Evolutionary conservation across 352 stramenopile genomes (phyloP), one percentile per base, ranked within the genome.

Genomic region (Globisporangium barbulae): DNA sequence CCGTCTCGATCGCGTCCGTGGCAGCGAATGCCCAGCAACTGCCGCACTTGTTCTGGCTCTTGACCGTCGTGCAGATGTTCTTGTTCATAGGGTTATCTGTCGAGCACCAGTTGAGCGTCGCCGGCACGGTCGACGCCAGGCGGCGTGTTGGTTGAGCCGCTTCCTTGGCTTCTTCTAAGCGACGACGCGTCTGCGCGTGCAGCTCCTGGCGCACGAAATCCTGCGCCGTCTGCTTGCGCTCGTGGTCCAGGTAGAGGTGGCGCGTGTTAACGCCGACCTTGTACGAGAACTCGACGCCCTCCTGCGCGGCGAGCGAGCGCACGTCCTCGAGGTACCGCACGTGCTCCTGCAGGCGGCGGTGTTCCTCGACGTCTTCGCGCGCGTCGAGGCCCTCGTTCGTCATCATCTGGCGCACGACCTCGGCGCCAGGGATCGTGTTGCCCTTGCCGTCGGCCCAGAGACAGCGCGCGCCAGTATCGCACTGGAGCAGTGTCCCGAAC

Each of bases 21-120:
- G 85, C 85, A 0, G 85, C 85, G 65, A 93, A 94, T 21, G 85
- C 82, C 83, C 85, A 94, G 61, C 85, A 94, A 57, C 80, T 91
- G 15, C 85, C 85, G 58, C 85, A 94, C 57, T 83, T 77, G 60
- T 91, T 83, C 60, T 94, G 83, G 64, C 79, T 92, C 75, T 93
- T 93, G 52, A 94, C 69, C 12, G 68, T 67, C 2, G 82, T 88
- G 48, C 85, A 94, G 54, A 93, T 79, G 61, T 81, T 93, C 39
- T 71, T 68, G 44, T 81, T 74, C 48, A 72, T 60, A 17, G 80
- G 64, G 62, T 93, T 94, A 67, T 94, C 73, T 13, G 62, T 78
- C 30, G 81, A 79, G 65, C 85, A 94, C 85, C 85, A 94, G 58
- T 94, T 73, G 35, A 94, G 58, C 49, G 79, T 72, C 48, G 68